Evolutionary conservation across 768 basidiomycete genomes (phyloP), one percentile per base, ranked within the genome.

Genomic region (Lepiota venenata): DNA sequence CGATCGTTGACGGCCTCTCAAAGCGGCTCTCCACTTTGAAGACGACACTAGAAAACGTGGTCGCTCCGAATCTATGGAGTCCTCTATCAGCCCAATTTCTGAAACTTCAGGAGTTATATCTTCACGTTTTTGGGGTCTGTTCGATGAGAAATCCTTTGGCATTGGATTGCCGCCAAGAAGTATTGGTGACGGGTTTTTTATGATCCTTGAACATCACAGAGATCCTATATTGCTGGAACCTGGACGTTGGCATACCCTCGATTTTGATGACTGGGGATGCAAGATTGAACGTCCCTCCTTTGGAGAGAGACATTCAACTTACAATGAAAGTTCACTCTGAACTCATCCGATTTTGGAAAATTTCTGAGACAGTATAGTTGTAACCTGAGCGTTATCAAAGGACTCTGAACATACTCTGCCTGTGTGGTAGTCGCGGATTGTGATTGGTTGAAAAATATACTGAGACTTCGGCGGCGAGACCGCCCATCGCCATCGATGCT

Each of bases 281-380:
- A 9, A 36, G 6, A 21, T 36, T 44, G 41, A 43, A 25, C 37
- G 10, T 22, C 36, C 4, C 16, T 12, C 16, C 9, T 25, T 8
- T 39, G 22, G 35, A 22, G 14, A 37, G 14, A 12, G 25, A 37
- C 20, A 29, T n/a, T 42, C 11, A 15, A 44, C 51, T 42, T 18
- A 52, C 51, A 20, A 16, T 52, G 22, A 15, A 52, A 52, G 16
- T 52, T 52, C 20, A 32, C 42, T 16, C 42, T 43, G 16, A 44
- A 36, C 14, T 20, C 20, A 20, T 44, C 12, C 35, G 9, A 21
- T 27, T 14, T 16, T 10, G 51, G 18, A 18, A 20, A 3, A 15
- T 32, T 46, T 29, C 21, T 5, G 7, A 15, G 48, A 20, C 18
- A 49, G 25, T 15, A 22, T 15, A 22, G 14, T 20, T n/a, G 10